Percentiles rank a stretch among this genome's conserved stretches.
phyloP scores from a whole-genome alignment of 441 rosid species.

The Macaranga tanarius region DNA sequence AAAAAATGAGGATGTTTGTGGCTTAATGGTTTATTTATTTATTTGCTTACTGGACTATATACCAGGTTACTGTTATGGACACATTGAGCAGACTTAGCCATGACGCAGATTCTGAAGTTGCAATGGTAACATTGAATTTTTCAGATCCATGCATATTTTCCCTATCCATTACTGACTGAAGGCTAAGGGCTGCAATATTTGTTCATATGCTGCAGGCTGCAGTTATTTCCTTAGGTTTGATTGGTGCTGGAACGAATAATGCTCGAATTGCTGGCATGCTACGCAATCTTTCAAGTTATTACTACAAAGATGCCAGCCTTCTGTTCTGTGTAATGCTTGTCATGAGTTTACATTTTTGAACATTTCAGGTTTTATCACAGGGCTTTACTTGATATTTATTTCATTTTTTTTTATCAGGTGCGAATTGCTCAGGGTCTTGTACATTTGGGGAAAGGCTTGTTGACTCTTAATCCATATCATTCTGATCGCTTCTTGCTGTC shows the following conservation, averaged over 20 bases:
- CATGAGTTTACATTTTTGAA: not conserved
- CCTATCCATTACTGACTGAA: not conserved
- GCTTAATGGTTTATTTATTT: not conserved
- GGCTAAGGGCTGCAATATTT: slow-evolving; percentile 18
- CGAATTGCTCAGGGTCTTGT: slow-evolving; percentile 94
- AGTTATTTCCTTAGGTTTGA: slow-evolving; percentile 84
- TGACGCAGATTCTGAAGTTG: slow-evolving; percentile 94
- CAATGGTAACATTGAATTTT: slow-evolving; percentile 58
- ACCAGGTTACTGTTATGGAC: slow-evolving; percentile 92
- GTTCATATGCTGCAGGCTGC: slow-evolving; percentile 61
- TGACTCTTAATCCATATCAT: slow-evolving; percentile 90
- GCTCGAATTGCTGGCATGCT: slow-evolving; percentile 97
- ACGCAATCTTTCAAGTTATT: slow-evolving; percentile 88
- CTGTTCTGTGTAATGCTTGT: slow-evolving; percentile 74
- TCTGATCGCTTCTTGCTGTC: slow-evolving; percentile 83
- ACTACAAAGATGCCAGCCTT: slow-evolving; percentile 81
- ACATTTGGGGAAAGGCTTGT: slow-evolving; percentile 90
- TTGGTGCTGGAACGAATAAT: slow-evolving; percentile 95
- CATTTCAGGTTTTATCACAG: not conserved
- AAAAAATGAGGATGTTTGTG: not conserved
- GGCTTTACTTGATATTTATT: slow-evolving; percentile 17
- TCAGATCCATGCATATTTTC: not conserved
- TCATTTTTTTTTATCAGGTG: slow-evolving; percentile 48
- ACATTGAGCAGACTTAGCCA: slow-evolving; percentile 94
- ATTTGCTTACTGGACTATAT: not conserved